Percentiles rank a stretch among this genome's conserved stretches.
Evolutionary conservation across 1,284 basidiomycete species (phyloP).

Genomic region (Ustilago loliicola): DNA sequence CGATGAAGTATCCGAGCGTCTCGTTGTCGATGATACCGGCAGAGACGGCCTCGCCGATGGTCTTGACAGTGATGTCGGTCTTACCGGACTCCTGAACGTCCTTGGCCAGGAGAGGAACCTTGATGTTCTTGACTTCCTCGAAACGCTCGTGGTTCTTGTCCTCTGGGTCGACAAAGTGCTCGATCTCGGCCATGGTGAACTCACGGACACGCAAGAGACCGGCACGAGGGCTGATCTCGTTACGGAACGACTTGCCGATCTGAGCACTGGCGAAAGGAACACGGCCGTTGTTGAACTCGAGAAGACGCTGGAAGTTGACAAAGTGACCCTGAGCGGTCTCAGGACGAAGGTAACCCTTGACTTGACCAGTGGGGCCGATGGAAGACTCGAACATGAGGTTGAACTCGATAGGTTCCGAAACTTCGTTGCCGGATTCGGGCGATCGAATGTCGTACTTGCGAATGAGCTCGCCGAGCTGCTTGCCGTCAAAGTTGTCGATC

Average conservation of each 20-base stretch:
- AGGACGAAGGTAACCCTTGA: constrained; percentile 95
- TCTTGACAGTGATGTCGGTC: constrained; percentile 79
- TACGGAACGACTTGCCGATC: constrained; percentile 95
- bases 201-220: constrained; percentile 96
- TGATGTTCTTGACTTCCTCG: constrained; percentile 82
- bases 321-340: constrained; percentile 99
- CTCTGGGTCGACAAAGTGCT: constrained; percentile 96
- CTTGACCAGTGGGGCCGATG: constrained; percentile 97
- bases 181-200: constrained; percentile 99
- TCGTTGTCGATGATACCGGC: constrained; percentile 91
- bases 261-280: constrained; percentile 97
- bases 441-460: constrained; percentile 85
- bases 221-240: constrained; percentile 97
- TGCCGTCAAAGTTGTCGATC: constrained; percentile 95
- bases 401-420: constrained; percentile 93
- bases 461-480: constrained; percentile 89
- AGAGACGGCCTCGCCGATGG: constrained; percentile 89
- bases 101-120: constrained; percentile 84
- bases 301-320: constrained; percentile 95
- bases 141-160: constrained; percentile 92
- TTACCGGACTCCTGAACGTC: constrained; percentile 83
- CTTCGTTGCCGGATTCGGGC: constrained; percentile 91
- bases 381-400: constrained; percentile 98
- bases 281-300: constrained; percentile 97
- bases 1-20: constrained; percentile 97